phyloP scores from a whole-genome alignment of 768 basidiomycete species.

The Calocybe indica region DNA sequence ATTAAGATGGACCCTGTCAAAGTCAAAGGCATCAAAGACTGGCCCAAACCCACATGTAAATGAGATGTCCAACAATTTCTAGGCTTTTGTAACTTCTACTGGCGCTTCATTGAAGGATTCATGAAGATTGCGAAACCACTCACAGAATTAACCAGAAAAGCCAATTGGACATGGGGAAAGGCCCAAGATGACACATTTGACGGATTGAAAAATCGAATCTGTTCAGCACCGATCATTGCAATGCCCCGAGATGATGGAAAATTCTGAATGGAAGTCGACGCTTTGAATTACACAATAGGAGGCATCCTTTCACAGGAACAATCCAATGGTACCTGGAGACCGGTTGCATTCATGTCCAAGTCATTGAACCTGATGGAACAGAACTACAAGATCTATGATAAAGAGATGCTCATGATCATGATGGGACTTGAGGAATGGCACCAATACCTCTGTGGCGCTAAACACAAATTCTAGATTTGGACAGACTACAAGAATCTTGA shows the following conservation, averaged over 20 bases:
- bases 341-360: slow-evolving; percentile 32
- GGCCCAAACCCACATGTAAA: slow-evolving; percentile 11
- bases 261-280: slow-evolving; percentile 16
- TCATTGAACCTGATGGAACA: slow-evolving; percentile 24
- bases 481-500: slow-evolving; percentile 17
- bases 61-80: slow-evolving; percentile 33
- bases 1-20: slow-evolving; percentile 28
- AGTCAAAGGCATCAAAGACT: slow-evolving; percentile 16
- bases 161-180: slow-evolving; percentile 15
- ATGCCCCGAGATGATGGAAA: slow-evolving; percentile 9
- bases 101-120: slow-evolving; percentile 24
- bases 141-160: slow-evolving; percentile 12
- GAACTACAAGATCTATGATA: slow-evolving; percentile 42
- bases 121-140: slow-evolving; percentile 19
- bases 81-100: slow-evolving; percentile 33
- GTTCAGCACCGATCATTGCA: slow-evolving; percentile 18
- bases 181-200: slow-evolving; percentile 17
- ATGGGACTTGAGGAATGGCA: slow-evolving; percentile 20
- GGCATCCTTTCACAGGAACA: slow-evolving; percentile 18
- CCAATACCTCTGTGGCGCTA: slow-evolving; percentile 4
- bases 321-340: slow-evolving; percentile 20
- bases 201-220: slow-evolving; percentile 16
- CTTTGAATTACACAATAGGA: slow-evolving; percentile 15
- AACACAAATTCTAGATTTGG: neutral
- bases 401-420: slow-evolving; percentile 45